phyloP scores from a whole-genome alignment of 2,329 filamentous ascomycete species.

The Arthrinium puccinioides region DNA sequence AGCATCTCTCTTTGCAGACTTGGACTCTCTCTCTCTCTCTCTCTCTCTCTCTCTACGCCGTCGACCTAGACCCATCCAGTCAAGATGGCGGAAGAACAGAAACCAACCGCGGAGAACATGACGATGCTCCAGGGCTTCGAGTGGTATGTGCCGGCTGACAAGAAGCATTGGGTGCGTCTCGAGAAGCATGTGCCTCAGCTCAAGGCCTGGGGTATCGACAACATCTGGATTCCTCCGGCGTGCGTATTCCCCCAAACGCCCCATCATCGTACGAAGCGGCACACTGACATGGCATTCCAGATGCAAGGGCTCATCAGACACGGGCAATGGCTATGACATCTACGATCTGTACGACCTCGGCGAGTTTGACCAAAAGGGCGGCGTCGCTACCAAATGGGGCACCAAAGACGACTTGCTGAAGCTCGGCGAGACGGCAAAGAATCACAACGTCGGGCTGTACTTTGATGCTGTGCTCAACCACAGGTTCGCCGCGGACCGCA shows the following conservation, averaged over 20 bases:
- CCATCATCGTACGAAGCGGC: background rate
- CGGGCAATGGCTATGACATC: constrained; percentile 62
- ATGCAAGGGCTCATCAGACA: constrained; percentile 53
- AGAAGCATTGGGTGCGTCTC: constrained; percentile 54
- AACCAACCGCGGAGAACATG: constrained; percentile 13
- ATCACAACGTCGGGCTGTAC: constrained; percentile 48
- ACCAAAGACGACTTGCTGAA: constrained; percentile 50
- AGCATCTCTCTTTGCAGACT: no score
- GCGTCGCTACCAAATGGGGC: constrained; percentile 60
- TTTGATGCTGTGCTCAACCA: constrained; percentile 70
- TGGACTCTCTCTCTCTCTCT: no score
- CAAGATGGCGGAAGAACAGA: constrained; percentile 13
- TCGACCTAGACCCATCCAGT: no score
- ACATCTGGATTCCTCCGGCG: constrained; percentile 62
- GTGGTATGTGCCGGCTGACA: constrained; percentile 59
- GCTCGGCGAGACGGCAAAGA: constrained; percentile 42
- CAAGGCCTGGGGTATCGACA: constrained; percentile 51
- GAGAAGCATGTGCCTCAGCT: constrained; percentile 41
- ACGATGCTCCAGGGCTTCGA: constrained; percentile 56
- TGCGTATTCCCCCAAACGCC: constrained; percentile 49
- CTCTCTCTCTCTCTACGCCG: no score
- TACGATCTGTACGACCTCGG: constrained; percentile 66
- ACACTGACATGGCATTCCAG: constrained; percentile 3
- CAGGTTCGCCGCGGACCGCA: constrained; percentile 59
- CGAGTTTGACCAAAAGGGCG: constrained; percentile 65